These are phyloP conservation scores for Flaveria trinervia DNA, from an alignment of 129 eudicot genomes.

Conservation along the genomic window DNA sequence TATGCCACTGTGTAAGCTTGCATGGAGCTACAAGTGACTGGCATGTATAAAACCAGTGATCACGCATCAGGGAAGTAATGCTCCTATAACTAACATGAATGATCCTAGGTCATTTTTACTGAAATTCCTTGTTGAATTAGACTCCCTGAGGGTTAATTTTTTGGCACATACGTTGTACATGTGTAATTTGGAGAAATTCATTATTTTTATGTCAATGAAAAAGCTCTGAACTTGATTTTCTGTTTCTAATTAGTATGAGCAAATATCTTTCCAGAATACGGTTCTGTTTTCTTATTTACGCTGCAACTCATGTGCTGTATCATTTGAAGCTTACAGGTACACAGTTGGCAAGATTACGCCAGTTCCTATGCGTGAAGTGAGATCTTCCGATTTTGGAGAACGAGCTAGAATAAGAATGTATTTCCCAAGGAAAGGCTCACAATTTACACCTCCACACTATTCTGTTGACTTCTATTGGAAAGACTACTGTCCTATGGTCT, in stretches of 20 bases:
- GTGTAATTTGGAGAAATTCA: background rate
- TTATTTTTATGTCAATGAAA: slow-evolving; percentile 2
- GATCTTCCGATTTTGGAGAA: slow-evolving; percentile 83
- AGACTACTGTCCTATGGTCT: slow-evolving; percentile 99
- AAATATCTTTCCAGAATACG: slow-evolving; percentile 18
- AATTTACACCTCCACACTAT: slow-evolving; percentile 86
- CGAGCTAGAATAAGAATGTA: slow-evolving; percentile 91
- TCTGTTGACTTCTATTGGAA: slow-evolving; percentile 92
- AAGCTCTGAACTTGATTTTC: slow-evolving; percentile 8
- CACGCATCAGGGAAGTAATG: slow-evolving; percentile 15
- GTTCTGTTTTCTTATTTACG: slow-evolving; percentile 8
- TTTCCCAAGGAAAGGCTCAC: slow-evolving; percentile 87
- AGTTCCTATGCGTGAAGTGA: slow-evolving; percentile 96
- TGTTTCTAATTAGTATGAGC: slow-evolving; percentile 3
- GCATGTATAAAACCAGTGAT: background rate
- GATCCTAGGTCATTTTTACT: slow-evolving; percentile 8
- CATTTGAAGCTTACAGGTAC: slow-evolving; percentile 72
- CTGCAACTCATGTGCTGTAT: slow-evolving; percentile 44
- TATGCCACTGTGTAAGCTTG: background rate
- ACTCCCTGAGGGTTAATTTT: slow-evolving; percentile 2
- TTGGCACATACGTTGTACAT: background rate
- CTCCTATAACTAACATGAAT: background rate
- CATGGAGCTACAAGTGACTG: background rate
- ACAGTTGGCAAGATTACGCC: slow-evolving; percentile 99
- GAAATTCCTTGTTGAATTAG: background rate